A percentile compares a stretch with the other conserved stretches of the same genome.
phyloP scores from a whole-genome alignment of 139 green algal genomes.

The Auxenochlorella pyrenoidosa region DNA sequence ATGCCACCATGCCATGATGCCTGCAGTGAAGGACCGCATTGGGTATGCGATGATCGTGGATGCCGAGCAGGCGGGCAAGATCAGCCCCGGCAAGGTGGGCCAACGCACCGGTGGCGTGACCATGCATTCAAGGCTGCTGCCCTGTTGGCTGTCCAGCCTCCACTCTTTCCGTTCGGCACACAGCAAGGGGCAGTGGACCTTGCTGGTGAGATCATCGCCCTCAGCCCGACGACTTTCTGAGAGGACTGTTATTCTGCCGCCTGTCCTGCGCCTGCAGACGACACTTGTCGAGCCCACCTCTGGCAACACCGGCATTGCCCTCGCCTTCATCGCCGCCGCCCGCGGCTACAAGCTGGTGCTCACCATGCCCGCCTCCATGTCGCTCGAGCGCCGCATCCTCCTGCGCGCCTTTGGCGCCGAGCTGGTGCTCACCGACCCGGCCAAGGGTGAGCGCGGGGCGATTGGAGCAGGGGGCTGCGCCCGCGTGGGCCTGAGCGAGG shows the following conservation, averaged over 20 bases:
- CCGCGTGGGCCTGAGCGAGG: not conserved
- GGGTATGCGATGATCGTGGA: conserved; percentile 88
- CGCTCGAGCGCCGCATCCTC: conserved; percentile 93
- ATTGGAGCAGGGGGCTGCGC: not conserved
- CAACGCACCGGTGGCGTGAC: not conserved
- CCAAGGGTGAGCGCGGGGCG: conserved; percentile 39
- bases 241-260: too few relatives aligned
- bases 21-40: conserved; percentile 76
- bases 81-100: conserved; percentile 79
- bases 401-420: conserved; percentile 88
- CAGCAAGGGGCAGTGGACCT: too few relatives aligned
- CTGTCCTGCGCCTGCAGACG: too few relatives aligned
- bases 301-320: conserved; percentile 97
- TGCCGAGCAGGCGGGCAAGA: conserved; percentile 81
- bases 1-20: too few relatives aligned
- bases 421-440: conserved; percentile 54
- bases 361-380: conserved; percentile 99
- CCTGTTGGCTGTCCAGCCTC: too few relatives aligned
- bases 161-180: too few relatives aligned
- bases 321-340: conserved; percentile 95
- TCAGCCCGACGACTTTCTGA: too few relatives aligned
- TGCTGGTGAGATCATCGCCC: too few relatives aligned
- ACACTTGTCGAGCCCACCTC: conserved; percentile 90
- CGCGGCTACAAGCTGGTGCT: conserved; percentile 96
- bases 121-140: too few relatives aligned